phyloP scores from a whole-genome alignment of 345 rosid genomes.

The Eucalyptus leucophloia region DNA sequence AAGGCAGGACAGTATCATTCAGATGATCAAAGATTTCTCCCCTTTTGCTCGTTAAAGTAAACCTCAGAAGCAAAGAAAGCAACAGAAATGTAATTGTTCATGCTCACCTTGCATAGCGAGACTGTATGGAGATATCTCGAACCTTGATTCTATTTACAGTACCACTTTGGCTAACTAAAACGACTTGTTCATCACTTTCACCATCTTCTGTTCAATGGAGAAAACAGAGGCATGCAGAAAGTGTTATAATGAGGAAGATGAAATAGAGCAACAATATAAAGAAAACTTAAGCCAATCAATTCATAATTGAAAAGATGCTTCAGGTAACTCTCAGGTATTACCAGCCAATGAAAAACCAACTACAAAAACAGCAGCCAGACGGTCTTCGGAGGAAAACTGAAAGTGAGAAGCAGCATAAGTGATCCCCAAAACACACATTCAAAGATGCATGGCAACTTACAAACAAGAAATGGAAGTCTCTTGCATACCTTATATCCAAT shows the following conservation, averaged over 20 bases:
- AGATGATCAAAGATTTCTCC: background rate
- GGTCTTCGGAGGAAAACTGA: conserved; percentile 72
- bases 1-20: background rate
- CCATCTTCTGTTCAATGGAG: conserved; percentile 49
- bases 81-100: background rate
- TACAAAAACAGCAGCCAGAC: conserved; percentile 72
- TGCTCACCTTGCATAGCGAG: conserved; percentile 79
- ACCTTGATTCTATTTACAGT: conserved; percentile 86
- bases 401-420: background rate
- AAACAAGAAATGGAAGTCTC: background rate
- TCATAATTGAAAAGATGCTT: background rate
- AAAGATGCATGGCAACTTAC: background rate
- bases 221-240: background rate
- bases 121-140: conserved; percentile 78
- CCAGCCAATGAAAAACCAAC: conserved; percentile 88
- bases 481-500: conserved; percentile 64
- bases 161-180: conserved; percentile 92
- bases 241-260: background rate
- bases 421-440: background rate
- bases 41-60: background rate
- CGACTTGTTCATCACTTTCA: conserved; percentile 90
- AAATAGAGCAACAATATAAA: background rate
- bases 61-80: background rate
- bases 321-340: background rate
- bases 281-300: background rate